Evolutionary conservation across 305 asterid species (phyloP).

Genomic region (Fraxinus sp.): DNA sequence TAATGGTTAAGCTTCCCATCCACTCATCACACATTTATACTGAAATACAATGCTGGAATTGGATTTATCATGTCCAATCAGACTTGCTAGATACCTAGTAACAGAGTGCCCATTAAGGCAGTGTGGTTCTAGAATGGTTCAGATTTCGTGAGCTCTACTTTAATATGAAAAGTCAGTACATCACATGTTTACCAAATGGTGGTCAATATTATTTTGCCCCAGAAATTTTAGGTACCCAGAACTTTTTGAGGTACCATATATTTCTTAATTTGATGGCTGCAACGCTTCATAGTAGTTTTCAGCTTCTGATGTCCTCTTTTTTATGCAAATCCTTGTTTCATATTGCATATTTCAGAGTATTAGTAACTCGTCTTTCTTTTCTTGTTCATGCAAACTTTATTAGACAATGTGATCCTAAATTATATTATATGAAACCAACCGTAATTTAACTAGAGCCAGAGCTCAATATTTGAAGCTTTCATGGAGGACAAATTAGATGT

Average conservation of each 20-base stretch:
- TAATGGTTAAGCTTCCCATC: neutral
- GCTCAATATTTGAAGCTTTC: neutral
- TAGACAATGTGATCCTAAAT: neutral
- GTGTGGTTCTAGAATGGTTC: neutral
- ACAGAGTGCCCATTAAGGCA: neutral
- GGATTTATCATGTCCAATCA: neutral
- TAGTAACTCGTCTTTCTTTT: neutral
- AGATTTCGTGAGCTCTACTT: neutral
- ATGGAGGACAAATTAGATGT: conserved; percentile 15
- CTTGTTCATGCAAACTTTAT: neutral
- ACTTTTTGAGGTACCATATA: neutral
- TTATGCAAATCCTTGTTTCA: neutral
- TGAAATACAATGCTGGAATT: neutral
- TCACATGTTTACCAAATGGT: neutral
- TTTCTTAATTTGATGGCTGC: neutral
- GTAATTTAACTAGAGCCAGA: conserved; percentile 5
- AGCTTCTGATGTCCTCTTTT: neutral
- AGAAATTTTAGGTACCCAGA: neutral
- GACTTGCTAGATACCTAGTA: neutral
- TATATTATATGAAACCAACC: conserved; percentile 19
- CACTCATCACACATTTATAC: neutral
- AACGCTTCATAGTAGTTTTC: neutral
- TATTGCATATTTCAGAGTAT: neutral
- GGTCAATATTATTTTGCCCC: neutral
- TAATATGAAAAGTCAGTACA: neutral